Base-by-base conservation (phyloP, 1,284 basidiomycete genomes). In the Sporisorium scitamineum region DNA sequence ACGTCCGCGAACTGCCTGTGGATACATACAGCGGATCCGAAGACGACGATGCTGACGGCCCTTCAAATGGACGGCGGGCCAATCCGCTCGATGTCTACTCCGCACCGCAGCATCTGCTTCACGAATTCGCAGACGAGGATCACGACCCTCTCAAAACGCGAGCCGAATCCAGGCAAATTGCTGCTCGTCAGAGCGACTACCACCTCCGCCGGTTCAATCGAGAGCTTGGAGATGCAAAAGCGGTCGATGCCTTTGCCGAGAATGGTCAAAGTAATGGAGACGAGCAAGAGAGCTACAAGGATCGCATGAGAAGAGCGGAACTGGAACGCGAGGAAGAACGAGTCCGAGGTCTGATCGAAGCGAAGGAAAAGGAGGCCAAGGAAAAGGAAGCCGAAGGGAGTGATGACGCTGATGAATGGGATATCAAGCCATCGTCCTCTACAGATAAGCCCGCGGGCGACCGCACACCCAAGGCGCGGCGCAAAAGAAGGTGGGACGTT, bases 121-220 rank as follows among this genome's bases (percentile, higher is more conserved):
- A 95, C 86, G 97, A 99, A 87, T 97, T 97, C 80, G 93, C 92
- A 51, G 91, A 94, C 72, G 94, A 96, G 82, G 89, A 93, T 84
- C 88, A 93, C 80, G 95, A 99, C 86, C 95, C 94, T 14, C 96
- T 99, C 82, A 92, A 93, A 62, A 94, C 95, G 86, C 94, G 94
- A 32, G 93, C 94, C 41, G 92, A 91, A 67, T 91, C 93, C 82
- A 92, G 94, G 75, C 96, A 98, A 88, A 94, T 99, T 84, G 93
- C 95, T 20, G 89, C 93, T 50, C 90, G 97, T 48, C 94, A 98
- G 88, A 93, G 91, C 66, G 96, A 98, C 87, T 99, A 99, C 85
- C 97, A 99, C 84, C 91, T 93, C 80, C 90, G 95, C 64, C 90
- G 95, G 41, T 99, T 98, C 87, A 76, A 85, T 20, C 78, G 83